Evolutionary conservation across 2,329 filamentous ascomycete species (phyloP).

Genomic region (Ophiostoma sp.): DNA sequence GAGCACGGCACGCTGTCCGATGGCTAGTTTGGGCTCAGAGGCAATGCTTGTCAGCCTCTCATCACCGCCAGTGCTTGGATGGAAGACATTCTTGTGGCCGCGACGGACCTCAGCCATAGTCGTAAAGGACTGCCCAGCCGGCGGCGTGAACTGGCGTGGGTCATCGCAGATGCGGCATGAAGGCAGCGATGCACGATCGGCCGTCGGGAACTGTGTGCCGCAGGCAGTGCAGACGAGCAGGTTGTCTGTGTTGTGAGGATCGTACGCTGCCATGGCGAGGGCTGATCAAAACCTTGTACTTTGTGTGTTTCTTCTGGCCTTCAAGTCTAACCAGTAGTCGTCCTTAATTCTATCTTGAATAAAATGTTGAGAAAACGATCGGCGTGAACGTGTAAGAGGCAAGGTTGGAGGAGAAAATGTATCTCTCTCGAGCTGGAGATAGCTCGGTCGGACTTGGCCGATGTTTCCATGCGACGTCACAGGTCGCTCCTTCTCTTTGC

Average conservation of each 20-base stretch:
- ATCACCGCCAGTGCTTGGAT: slow-evolving; percentile 45
- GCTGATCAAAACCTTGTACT: neutral
- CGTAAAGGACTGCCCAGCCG: slow-evolving; percentile 65
- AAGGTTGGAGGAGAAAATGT: neutral
- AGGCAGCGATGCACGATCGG: slow-evolving; percentile 49
- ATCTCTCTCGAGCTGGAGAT: neutral
- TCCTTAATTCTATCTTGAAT: neutral
- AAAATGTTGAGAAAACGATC: neutral
- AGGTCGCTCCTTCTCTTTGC: slow-evolving; percentile 1
- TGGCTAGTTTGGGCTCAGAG: slow-evolving; percentile 63
- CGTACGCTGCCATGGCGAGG: slow-evolving; percentile 20
- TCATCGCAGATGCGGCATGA: slow-evolving; percentile 74
- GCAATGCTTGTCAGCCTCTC: slow-evolving; percentile 47
- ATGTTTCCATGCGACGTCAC: neutral
- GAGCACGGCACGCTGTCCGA: slow-evolving; percentile 73
- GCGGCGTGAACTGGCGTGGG: slow-evolving; percentile 68
- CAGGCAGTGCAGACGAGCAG: slow-evolving; percentile 65
- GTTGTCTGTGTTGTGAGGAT: slow-evolving; percentile 26
- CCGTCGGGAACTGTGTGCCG: slow-evolving; percentile 66
- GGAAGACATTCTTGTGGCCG: slow-evolving; percentile 56
- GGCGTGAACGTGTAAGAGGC: neutral
- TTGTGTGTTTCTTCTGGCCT: neutral
- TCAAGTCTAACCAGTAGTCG: neutral
- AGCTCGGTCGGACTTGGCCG: neutral
- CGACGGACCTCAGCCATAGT: slow-evolving; percentile 51